A percentile compares a stretch with the other conserved stretches of the same genome.
phyloP scores from a whole-genome alignment of 495 filamentous ascomycete species.

The Xylaria telfairii region DNA sequence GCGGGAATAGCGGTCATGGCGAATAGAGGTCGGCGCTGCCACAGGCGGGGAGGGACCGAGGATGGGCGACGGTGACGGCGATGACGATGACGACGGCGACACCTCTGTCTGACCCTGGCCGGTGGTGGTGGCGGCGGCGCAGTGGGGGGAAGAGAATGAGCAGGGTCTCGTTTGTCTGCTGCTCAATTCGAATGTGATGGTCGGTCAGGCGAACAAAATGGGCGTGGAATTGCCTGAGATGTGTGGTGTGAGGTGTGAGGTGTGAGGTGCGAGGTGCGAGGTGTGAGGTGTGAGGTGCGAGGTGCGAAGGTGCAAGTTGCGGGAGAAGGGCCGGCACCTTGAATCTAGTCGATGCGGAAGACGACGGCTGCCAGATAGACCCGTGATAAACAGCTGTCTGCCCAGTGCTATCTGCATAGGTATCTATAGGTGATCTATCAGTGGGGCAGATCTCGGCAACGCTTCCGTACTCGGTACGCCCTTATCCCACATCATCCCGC shows the following conservation, averaged over 20 bases:
- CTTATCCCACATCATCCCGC: not conserved
- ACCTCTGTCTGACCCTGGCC: not conserved
- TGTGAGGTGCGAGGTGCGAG: too few species aligned
- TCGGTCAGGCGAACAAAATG: not conserved
- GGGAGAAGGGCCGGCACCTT: too few species aligned
- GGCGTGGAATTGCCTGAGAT: not conserved
- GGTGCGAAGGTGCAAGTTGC: too few species aligned
- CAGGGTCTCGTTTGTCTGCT: not conserved
- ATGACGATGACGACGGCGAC: slow-evolving; percentile 1
- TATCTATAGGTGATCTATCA: not conserved
- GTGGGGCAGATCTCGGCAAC: slow-evolving; percentile 12
- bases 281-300: too few species aligned
- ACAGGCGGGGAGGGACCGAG: too few species aligned
- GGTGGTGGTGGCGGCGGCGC: not conserved
- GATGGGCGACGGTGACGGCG: too few species aligned
- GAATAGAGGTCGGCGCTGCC: not conserved
- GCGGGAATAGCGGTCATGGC: slow-evolving; percentile 29
- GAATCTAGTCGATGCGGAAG: not conserved
- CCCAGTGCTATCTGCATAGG: not conserved
- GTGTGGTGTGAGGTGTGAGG: too few species aligned
- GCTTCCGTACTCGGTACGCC: slow-evolving; percentile 13
- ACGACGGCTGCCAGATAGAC: not conserved
- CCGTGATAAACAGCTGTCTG: not conserved
- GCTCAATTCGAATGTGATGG: not conserved
- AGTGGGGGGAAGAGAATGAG: slow-evolving; percentile 20